phyloP scores from a whole-genome alignment of 257 asterid genomes.

The Solanum dulcamara region DNA sequence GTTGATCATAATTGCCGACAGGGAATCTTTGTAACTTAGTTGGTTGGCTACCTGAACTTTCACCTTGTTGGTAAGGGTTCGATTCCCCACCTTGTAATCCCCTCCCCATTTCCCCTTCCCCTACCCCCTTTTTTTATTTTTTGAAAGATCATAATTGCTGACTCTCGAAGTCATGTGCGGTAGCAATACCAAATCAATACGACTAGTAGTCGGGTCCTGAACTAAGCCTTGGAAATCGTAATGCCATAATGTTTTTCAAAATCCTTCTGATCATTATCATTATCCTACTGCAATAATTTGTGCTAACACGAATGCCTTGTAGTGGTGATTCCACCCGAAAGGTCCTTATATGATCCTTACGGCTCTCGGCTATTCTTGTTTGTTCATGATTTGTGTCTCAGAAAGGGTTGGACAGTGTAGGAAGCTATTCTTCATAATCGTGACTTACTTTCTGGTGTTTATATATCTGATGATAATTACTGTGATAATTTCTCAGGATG shows the following conservation, averaged over 20 bases:
- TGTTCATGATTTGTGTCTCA: not conserved
- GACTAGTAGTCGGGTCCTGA: not conserved
- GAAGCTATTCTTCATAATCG: not conserved
- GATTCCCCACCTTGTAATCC: not conserved
- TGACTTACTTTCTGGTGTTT: not conserved
- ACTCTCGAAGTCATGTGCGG: not conserved
- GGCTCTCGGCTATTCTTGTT: not conserved
- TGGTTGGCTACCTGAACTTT: not conserved
- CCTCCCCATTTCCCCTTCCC: not conserved
- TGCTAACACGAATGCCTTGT: not conserved
- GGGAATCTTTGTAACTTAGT: not conserved
- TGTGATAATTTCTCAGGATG: constrained; percentile 33
- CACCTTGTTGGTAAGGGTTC: not conserved
- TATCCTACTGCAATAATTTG: not conserved
- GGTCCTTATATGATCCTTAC: not conserved
- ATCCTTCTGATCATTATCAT: not conserved
- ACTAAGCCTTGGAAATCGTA: not conserved
- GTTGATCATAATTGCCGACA: not conserved
- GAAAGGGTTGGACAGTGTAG: not conserved
- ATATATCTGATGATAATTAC: not conserved
- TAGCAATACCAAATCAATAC: not conserved
- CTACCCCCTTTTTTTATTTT: not conserved
- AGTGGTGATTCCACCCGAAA: not conserved
- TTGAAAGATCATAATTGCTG: not conserved
- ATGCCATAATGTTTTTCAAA: not conserved